Percentiles rank a stretch among this genome's conserved stretches.
These are phyloP conservation scores for Tylopilus vinaceipallidus DNA, from an alignment of 768 basidiomycete genomes.

Conservation along the genomic window DNA sequence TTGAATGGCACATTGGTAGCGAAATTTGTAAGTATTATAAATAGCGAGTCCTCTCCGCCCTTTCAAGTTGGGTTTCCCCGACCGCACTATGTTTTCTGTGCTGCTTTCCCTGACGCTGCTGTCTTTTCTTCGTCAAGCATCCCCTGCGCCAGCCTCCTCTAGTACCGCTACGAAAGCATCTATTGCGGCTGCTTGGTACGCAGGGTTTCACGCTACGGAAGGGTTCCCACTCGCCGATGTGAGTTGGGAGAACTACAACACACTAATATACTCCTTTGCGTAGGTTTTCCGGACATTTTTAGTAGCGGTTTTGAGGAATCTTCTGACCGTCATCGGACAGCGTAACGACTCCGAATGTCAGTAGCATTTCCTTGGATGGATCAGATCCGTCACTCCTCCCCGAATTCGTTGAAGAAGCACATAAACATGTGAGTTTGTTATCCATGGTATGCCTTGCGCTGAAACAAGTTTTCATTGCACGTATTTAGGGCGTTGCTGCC, in stretches of 20 bases:
- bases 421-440: no score
- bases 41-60: not conserved
- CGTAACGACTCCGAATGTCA: no score
- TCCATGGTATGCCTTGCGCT: no score
- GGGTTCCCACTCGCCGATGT: conserved; percentile 53
- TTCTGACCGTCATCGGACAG: conserved; percentile 23
- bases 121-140: conserved; percentile 1
- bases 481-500: conserved; percentile 29
- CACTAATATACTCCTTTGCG: conserved; percentile 69
- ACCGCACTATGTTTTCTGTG: not conserved
- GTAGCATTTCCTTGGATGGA: no score
- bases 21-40: no score
- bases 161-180: no score
- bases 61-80: not conserved
- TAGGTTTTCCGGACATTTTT: conserved; percentile 22
- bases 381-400: no score
- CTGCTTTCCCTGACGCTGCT: conserved; percentile 4
- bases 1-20: no score
- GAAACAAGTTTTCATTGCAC: no score
- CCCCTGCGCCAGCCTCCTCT: not conserved
- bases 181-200: conserved; percentile 62
- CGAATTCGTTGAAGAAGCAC: no score
- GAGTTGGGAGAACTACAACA: conserved; percentile 71
- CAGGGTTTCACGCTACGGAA: conserved; percentile 57
- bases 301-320: no score